phyloP scores from a whole-genome alignment of 495 filamentous ascomycete genomes.

The Neurospora intermedia region DNA sequence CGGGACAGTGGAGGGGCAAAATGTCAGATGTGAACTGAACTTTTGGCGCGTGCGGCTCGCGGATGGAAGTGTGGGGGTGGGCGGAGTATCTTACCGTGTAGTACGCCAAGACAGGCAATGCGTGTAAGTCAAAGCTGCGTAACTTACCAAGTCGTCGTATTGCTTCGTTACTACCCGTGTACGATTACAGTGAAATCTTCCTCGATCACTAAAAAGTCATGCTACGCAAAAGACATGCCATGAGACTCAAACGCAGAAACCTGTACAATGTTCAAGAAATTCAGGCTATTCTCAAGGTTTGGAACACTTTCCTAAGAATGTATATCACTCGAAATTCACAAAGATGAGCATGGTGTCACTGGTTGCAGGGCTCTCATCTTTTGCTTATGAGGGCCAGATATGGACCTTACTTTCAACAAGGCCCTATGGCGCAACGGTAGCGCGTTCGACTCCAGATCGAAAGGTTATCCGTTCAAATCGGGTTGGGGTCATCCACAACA shows the following conservation, averaged over 20 bases:
- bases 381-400: rapidly evolving
- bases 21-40: neutral
- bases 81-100: neutral
- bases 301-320: no score
- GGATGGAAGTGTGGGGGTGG: neutral
- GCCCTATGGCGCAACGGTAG: conserved; percentile 28
- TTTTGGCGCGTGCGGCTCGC: neutral
- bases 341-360: neutral
- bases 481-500: conserved; percentile 6
- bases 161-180: neutral
- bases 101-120: neutral
- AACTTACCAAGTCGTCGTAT: neutral
- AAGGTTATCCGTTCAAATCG: neutral
- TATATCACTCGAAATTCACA: no score
- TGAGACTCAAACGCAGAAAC: no score
- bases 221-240: no score
- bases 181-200: neutral
- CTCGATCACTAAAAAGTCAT: neutral
- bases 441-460: neutral
- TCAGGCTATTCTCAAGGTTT: no score
- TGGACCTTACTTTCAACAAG: rapidly evolving
- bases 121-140: neutral
- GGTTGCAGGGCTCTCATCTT: neutral
- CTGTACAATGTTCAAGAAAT: no score
- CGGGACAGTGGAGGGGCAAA: neutral